Percentiles rank a stretch among this genome's conserved stretches.
phyloP scores from a whole-genome alignment of 768 basidiomycete genomes.

The Russula ochroleuca region DNA sequence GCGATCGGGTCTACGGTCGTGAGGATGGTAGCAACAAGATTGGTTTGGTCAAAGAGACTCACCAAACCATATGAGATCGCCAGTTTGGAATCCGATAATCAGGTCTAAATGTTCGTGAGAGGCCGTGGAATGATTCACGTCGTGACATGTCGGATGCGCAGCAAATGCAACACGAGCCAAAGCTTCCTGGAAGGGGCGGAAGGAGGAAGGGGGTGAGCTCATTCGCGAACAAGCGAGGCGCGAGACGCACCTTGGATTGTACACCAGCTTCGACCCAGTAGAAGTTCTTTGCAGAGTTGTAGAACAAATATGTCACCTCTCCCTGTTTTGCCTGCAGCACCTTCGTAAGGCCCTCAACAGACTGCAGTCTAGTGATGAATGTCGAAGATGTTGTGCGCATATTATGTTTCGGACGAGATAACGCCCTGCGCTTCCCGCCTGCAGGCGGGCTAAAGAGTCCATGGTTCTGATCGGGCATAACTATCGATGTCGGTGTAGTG shows the following conservation, averaged over 20 bases:
- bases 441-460: constrained; percentile 52
- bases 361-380: constrained; percentile 85
- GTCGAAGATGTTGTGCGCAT: constrained; percentile 88
- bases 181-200: constrained; percentile 58
- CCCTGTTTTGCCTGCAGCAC: constrained; percentile 72
- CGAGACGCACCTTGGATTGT: constrained; percentile 65
- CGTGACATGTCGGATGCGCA: constrained; percentile 85
- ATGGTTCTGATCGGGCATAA: constrained; percentile 42
- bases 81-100: constrained; percentile 87
- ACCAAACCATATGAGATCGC: constrained; percentile 98
- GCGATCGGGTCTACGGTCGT: constrained; percentile 61
- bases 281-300: constrained; percentile 79
- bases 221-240: background rate
- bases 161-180: constrained; percentile 82
- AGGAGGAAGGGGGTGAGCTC: background rate
- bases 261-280: constrained; percentile 85
- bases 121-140: constrained; percentile 76
- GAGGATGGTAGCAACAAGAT: constrained; percentile 15
- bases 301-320: constrained; percentile 83
- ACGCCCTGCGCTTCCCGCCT: constrained; percentile 57
- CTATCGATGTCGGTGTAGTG: constrained; percentile 38
- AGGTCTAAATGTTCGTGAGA: constrained; percentile 78
- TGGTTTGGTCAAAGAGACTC: constrained; percentile 26
- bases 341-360: constrained; percentile 69
- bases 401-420: constrained; percentile 80